Evolutionary conservation across 495 filamentous ascomycete species (phyloP), one percentile per base, ranked within the genome.

Genomic region (Lasiosphaeriaceae sp.): DNA sequence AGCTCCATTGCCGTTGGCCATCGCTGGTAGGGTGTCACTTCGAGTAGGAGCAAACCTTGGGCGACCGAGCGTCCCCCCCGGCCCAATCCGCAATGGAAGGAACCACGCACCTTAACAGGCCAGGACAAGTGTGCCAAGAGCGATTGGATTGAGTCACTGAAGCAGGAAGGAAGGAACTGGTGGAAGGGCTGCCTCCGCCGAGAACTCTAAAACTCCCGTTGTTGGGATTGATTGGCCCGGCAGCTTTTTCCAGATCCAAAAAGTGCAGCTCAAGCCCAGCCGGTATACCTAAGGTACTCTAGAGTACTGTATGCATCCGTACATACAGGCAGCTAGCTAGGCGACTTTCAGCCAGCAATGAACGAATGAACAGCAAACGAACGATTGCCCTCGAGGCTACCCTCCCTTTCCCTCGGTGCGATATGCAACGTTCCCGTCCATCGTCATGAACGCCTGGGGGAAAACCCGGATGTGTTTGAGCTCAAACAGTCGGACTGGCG

Each of bases 391-490:
- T 31, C 26, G 3, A 4, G 26, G 26, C 26, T 31, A 31, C 26
- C 26, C 26, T 31, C 26, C 39, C 39, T 12, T n/a, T 12, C 12
- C 14, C 39, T n/a, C 14, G 39, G 1, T 43, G 9, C 12, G 39
- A 17, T 43, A 17, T 43, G 14, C 37, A 23, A 41, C 48, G 31
- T 17, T 39, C 34, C 46, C 16, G 39, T 50, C 51, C 21, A 39
- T 29, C 51, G 16, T 8, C 44, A 31, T 16, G 26, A 44, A 24
- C 47, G 26, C 21, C 22, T 49, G 50, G 51, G 55, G 58, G 41
- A 56, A 43, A 55, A 66, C 46, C 52, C 66, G 66, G 61, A 20
- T 60, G 54, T 66, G 66, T 69, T 61, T 69, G 64, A 67, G 60
- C 26, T 31, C 26, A 31, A 31, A 57, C 12, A 57, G 50, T 50